These are phyloP conservation scores for Trypanosoma lewisi DNA, from an alignment of 208 protist genomes.

Conservation along the genomic window DNA sequence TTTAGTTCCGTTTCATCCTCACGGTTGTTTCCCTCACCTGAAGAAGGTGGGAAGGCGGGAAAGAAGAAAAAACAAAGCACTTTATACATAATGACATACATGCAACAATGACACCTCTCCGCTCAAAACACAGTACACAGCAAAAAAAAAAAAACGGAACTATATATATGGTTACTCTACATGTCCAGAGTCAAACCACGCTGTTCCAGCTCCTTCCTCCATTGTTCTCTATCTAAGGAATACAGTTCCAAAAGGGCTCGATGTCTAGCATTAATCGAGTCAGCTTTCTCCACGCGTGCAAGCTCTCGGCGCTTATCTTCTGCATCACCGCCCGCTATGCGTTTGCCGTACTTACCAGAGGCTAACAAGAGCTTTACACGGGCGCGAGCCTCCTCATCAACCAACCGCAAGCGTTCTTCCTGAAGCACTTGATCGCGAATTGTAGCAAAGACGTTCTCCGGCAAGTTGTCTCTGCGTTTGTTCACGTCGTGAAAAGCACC, in stretches of 20 bases:
- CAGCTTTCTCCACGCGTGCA: slow-evolving; percentile 33
- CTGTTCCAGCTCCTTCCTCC: slow-evolving; percentile 50
- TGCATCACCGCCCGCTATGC: slow-evolving; percentile 38
- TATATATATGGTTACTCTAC: slow-evolving; percentile 11
- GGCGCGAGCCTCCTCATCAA: slow-evolving; percentile 63
- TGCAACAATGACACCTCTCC: too few relatives aligned
- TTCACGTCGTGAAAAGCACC: slow-evolving; percentile 74
- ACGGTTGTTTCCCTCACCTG: too few relatives aligned
- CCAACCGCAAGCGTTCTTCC: slow-evolving; percentile 62
- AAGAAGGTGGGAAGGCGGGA: too few relatives aligned
- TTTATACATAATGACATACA: too few relatives aligned
- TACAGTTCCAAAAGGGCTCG: slow-evolving; percentile 70
- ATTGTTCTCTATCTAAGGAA: slow-evolving; percentile 48
- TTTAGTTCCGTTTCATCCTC: too few relatives aligned
- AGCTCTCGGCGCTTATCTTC: slow-evolving; percentile 42
- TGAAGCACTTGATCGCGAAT: slow-evolving; percentile 66
- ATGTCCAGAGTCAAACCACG: slow-evolving; percentile 42
- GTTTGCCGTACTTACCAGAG: slow-evolving; percentile 40
- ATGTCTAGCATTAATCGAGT: slow-evolving; percentile 38
- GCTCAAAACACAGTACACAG: too few relatives aligned
- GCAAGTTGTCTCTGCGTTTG: slow-evolving; percentile 84
- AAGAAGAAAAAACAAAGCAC: slow-evolving; percentile 20
- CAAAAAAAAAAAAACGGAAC: slow-evolving; percentile 7
- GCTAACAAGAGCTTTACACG: slow-evolving; percentile 40
- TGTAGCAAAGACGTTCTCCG: slow-evolving; percentile 77